Conservation (phyloP, 306 rosid genomes). For the Vigna angularis region DNA sequence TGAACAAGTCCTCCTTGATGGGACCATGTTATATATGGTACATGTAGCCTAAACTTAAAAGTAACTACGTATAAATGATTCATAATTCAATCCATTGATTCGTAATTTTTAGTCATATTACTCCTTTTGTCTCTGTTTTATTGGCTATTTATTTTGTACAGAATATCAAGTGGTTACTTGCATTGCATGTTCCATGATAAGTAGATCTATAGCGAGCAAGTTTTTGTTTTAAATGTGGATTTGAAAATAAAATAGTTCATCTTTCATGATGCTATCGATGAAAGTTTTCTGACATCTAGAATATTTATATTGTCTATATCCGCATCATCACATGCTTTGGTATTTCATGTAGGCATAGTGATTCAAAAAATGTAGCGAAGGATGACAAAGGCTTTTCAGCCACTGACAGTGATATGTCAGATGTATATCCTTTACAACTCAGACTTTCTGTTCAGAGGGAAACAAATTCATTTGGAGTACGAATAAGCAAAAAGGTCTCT, state of each 20-base stretch:
- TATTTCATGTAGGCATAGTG: conserved; percentile 78
- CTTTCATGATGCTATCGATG: conserved; percentile 21
- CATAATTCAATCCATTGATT: conserved; percentile 32
- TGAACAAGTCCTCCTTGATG: conserved; percentile 9
- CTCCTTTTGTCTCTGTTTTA: conserved; percentile 32
- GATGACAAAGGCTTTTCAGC: conserved; percentile 76
- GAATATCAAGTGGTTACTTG: conserved; percentile 21
- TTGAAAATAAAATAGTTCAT: conserved; percentile 30
- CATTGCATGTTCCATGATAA: conserved; percentile 20
- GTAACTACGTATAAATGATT: conserved; percentile 10
- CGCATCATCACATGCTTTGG: conserved; percentile 41
- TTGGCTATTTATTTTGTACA: conserved; percentile 35
- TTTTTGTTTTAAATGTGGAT: conserved; percentile 22
- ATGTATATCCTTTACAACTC: conserved; percentile 94
- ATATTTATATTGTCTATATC: conserved; percentile 34
- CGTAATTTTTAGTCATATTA: conserved; percentile 5
- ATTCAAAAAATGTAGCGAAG: conserved; percentile 67
- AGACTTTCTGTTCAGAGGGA: conserved; percentile 82
- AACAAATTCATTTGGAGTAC: conserved; percentile 77
- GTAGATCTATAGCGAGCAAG: conserved; percentile 24
- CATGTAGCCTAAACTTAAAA: conserved; percentile 19
- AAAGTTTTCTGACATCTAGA: conserved; percentile 1
- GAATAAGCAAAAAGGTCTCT: conserved; percentile 91
- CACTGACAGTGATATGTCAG: conserved; percentile 76
- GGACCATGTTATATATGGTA: neutral